phyloP scores from a whole-genome alignment of 768 basidiomycete species.

The Phanerodontia chrysosporium region DNA sequence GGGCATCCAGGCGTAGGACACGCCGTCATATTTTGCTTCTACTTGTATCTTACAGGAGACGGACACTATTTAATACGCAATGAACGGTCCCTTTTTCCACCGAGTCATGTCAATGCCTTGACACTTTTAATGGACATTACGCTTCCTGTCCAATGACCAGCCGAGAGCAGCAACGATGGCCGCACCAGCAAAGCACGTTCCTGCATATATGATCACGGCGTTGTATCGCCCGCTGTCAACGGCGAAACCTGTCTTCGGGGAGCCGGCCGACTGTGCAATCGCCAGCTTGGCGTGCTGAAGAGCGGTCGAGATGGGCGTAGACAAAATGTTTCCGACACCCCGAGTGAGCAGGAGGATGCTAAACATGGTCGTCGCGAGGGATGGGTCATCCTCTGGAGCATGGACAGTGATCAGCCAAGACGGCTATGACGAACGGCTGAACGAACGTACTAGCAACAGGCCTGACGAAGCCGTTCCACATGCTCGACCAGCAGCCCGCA shows the following conservation, averaged over 20 bases:
- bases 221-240: slow-evolving; percentile 24
- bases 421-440: neutral
- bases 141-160: slow-evolving; percentile 15
- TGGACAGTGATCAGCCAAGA: neutral
- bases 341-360: slow-evolving; percentile 21
- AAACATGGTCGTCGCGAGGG: slow-evolving; percentile 17
- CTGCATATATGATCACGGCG: slow-evolving; percentile 26
- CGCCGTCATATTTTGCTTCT: neutral
- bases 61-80: neutral
- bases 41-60: neutral
- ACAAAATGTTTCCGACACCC: slow-evolving; percentile 24
- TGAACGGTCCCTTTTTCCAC: too few relatives aligned
- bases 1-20: neutral
- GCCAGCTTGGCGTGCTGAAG: slow-evolving; percentile 10
- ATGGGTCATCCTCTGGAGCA: slow-evolving; percentile 21
- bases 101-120: too few relatives aligned
- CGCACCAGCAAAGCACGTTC: slow-evolving; percentile 28
- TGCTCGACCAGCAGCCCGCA: slow-evolving; percentile 30
- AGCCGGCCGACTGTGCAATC: neutral
- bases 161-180: slow-evolving; percentile 20
- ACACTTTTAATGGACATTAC: neutral
- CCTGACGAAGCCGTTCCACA: slow-evolving; percentile 27
- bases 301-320: slow-evolving; percentile 25
- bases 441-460: slow-evolving; percentile 18
- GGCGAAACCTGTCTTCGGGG: slow-evolving; percentile 13